A percentile compares a stretch with the other conserved stretches of the same genome.
Evolutionary conservation across 805 yeast genomes (phyloP).

Genomic region (Wickerhamiella australiensis): DNA sequence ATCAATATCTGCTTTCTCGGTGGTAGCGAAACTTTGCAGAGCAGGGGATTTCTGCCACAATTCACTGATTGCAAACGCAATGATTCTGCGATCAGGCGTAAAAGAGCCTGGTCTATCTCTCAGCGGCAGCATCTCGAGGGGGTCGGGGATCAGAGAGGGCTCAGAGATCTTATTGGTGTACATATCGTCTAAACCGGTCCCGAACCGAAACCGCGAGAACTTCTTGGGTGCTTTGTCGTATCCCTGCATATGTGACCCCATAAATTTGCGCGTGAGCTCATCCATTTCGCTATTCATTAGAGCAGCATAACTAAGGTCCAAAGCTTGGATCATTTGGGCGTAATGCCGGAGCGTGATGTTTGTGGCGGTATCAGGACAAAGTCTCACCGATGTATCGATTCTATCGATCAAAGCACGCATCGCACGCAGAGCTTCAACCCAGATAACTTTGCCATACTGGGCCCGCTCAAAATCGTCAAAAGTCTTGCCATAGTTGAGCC

Average conservation of each 20-base stretch:
- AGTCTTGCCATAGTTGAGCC: conserved; percentile 73
- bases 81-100: not conserved
- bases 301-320: conserved; percentile 26
- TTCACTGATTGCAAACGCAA: conserved; percentile 51
- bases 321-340: conserved; percentile 15
- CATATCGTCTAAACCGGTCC: not conserved
- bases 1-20: conserved; percentile 40
- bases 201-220: not conserved
- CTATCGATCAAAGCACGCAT: conserved; percentile 71
- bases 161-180: not conserved
- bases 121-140: not conserved
- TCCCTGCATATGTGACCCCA: conserved; percentile 39
- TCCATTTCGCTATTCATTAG: conserved; percentile 27
- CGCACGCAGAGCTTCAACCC: conserved; percentile 82
- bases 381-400: conserved; percentile 53
- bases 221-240: not conserved
- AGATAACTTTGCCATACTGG: conserved; percentile 75
- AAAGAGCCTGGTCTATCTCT: conserved; percentile 18
- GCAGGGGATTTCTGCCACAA: conserved; percentile 43
- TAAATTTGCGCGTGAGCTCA: conserved; percentile 54
- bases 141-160: not conserved
- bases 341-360: not conserved
- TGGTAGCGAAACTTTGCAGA: conserved; percentile 28
- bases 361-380: conserved; percentile 14
- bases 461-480: conserved; percentile 66